Conservation (phyloP, 2,329 filamentous ascomycete genomes). For the Monascus ruber region DNA sequence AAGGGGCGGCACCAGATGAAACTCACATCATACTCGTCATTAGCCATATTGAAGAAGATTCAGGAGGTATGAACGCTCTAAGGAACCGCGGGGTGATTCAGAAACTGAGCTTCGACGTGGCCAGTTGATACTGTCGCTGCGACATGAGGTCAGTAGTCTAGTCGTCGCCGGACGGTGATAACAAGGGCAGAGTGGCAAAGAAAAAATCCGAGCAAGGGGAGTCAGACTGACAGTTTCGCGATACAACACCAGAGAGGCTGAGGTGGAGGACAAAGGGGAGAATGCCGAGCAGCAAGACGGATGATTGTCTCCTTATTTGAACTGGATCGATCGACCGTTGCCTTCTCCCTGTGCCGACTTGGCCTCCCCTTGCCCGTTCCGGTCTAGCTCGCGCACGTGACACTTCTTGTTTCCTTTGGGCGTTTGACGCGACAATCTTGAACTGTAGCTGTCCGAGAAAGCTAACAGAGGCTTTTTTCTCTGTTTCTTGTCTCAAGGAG, state of each 20-base stretch:
- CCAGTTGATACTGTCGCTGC: conserved; percentile 8
- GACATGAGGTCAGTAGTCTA: conserved; percentile 4
- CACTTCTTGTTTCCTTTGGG: conserved; percentile 10
- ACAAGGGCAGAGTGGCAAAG: neutral
- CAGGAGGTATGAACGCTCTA: conserved; percentile 10
- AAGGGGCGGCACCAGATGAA: conserved; percentile 1
- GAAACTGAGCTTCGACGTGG: conserved; percentile 12
- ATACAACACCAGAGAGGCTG: conserved; percentile 1
- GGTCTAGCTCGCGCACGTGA: conserved; percentile 13
- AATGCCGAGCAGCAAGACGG: conserved; percentile 2
- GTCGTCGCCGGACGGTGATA: neutral
- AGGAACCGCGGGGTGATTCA: conserved; percentile 8
- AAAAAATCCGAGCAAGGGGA: neutral
- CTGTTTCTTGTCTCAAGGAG: too few relatives aligned
- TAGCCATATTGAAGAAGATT: conserved; percentile 58
- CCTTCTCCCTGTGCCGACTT: conserved; percentile 11
- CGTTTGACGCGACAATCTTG: neutral
- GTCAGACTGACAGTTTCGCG: neutral
- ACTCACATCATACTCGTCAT: conserved; percentile 99
- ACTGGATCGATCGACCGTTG: neutral
- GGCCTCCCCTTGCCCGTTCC: conserved; percentile 5
- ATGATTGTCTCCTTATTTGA: neutral
- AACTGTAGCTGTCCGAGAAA: too few relatives aligned
- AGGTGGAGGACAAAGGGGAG: conserved; percentile 1
- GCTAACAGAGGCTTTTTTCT: too few relatives aligned